Conservation (phyloP, 495 filamentous ascomycete genomes). For the Aspergillus coremiiformis region DNA sequence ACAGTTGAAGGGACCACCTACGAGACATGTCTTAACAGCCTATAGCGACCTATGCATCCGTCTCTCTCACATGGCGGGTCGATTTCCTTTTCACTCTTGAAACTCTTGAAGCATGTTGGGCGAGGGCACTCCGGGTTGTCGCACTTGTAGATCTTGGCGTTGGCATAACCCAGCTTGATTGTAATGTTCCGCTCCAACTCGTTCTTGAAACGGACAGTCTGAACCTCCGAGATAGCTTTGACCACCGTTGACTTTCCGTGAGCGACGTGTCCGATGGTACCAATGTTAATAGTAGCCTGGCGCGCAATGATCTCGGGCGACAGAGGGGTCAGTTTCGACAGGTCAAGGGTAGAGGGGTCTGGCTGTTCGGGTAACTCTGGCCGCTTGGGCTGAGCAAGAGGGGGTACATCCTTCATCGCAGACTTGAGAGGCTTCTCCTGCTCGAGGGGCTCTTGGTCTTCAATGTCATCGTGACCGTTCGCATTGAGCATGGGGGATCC, state of each 20-base stretch:
- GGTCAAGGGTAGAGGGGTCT: constrained; percentile 75
- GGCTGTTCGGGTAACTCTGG: constrained; percentile 81
- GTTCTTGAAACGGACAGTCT: constrained; percentile 99
- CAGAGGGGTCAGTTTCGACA: constrained; percentile 68
- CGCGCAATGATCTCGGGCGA: constrained; percentile 94
- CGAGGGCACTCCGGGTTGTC: constrained; percentile 84
- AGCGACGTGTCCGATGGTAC: constrained; percentile 96
- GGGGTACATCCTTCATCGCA: constrained; percentile 54
- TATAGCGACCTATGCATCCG: constrained; percentile 77
- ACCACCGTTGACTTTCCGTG: constrained; percentile 98
- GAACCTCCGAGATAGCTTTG: constrained; percentile 96
- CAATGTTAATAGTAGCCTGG: constrained; percentile 98
- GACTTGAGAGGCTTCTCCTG: constrained; percentile 53
- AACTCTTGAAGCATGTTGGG: constrained; percentile 93
- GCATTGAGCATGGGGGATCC: constrained; percentile 52
- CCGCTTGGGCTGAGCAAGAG: constrained; percentile 39
- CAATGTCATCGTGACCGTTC: constrained; percentile 46
- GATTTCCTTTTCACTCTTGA: constrained; percentile 96
- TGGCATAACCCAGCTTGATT: constrained; percentile 98
- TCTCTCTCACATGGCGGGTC: constrained; percentile 92
- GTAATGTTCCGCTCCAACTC: constrained; percentile 98
- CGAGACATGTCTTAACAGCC: constrained; percentile 81
- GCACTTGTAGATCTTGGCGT: constrained; percentile 99
- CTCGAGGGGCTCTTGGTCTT: constrained; percentile 46
- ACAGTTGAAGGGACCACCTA: constrained; percentile 38